Base-by-base conservation (phyloP, 2,329 filamentous ascomycete genomes). In the Hirsutella rhossiliensis region DNA sequence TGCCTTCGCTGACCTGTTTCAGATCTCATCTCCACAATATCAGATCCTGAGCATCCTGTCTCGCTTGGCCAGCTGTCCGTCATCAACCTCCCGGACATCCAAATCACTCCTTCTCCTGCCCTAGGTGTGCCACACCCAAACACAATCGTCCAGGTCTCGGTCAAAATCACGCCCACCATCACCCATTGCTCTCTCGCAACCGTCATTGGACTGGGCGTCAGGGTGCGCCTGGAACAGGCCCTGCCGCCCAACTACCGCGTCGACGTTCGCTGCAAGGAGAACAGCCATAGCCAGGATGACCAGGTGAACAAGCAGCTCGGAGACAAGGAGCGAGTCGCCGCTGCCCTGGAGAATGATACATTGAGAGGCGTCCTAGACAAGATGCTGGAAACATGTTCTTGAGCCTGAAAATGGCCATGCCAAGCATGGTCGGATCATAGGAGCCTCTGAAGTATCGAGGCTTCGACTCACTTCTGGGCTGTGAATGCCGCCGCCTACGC, bases 141-240 rank as follows among this genome's bases (percentile, higher is more conserved):
- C 66, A 79, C 58, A 58, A 76, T 75, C 68, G 88, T 70, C 66
- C 82, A 71, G 34, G 87, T 97, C 31, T 75, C 82, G 3, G 87
- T 98, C 38, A 78, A 94, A 56, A 83, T 98, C 53, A 98, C 92
- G 11, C 92, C 92, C 11, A 98, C 92, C 23, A 92, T 97, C 58
- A 94, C 90, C 15, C 92, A 97, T 65, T 98, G 92, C 69, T 94
- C 87, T 42, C 76, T 98, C 36, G 92, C 92, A 29, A 98, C 92
- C 0, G 88, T 98, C 47, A 95, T 98, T 56, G 92, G 92, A 1
- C 74, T 98, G 15, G 92, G 89, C 13, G 87, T 98, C 19, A 80
- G 92, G 38, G 89, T 96, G 37, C 79, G 92, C 20, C 74, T 98
- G 20, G 89, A 97, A 66, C 84, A 94, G 62, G 84, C 86, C 11